These are phyloP conservation scores for Hypoxylon fragiforme DNA, from an alignment of 495 filamentous ascomycete species.

Conservation along the genomic window DNA sequence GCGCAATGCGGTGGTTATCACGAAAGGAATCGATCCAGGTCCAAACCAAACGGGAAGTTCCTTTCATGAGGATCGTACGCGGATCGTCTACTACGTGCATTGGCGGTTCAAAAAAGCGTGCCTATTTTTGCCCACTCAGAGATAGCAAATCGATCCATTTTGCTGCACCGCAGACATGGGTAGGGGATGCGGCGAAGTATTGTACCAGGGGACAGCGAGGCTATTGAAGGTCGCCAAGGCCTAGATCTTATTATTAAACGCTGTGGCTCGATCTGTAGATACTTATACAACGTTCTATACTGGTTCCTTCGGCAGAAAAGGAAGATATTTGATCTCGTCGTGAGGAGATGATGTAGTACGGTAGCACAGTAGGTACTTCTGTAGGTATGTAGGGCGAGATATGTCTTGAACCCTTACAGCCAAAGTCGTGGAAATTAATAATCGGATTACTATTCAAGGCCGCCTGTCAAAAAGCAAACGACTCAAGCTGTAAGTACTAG, in stretches of 20 bases:
- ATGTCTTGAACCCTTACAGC: conserved; percentile 10
- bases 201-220: conserved; percentile 9
- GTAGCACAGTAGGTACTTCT: too few species aligned
- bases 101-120: neutral
- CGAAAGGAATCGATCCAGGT: conserved; percentile 28
- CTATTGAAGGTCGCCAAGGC: conserved; percentile 15
- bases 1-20: conserved; percentile 20
- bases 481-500: too few species aligned
- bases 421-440: neutral
- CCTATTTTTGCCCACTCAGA: conserved; percentile 15
- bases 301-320: too few species aligned
- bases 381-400: conserved; percentile 14
- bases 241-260: neutral
- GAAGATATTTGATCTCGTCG: neutral
- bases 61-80: conserved; percentile 13
- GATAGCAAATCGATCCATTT: conserved; percentile 13
- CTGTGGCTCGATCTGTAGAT: conserved; percentile 11
- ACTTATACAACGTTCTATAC: neutral
- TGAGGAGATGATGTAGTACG: neutral
- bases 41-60: conserved; percentile 24
- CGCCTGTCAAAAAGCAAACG: neutral
- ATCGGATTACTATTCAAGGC: neutral
- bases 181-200: conserved; percentile 10
- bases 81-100: conserved; percentile 1
- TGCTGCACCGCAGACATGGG: conserved; percentile 7